phyloP scores from a whole-genome alignment of 768 basidiomycete species.

The Tubosaeta sp. region DNA sequence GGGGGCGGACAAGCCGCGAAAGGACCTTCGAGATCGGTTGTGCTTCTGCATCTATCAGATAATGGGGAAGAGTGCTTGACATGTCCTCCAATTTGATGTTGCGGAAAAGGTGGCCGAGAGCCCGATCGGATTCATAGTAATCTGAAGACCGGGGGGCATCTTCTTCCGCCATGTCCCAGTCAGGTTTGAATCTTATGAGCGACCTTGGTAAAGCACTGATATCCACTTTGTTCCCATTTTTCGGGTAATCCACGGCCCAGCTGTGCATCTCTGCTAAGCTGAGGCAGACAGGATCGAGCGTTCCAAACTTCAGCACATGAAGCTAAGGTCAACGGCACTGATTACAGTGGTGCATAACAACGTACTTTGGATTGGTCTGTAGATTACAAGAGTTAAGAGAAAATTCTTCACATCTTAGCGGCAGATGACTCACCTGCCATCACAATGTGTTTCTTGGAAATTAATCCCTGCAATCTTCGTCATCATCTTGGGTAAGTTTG shows the following conservation, averaged over 20 bases:
- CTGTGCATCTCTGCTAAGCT: slow-evolving; percentile 53
- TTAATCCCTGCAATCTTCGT: slow-evolving; percentile 47
- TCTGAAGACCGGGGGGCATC: slow-evolving; percentile 51
- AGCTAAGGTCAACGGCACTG: not conserved
- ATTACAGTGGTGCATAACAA: not conserved
- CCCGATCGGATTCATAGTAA: slow-evolving; percentile 68
- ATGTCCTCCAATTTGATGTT: slow-evolving; percentile 45
- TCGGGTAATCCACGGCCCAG: slow-evolving; percentile 77
- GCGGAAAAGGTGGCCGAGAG: slow-evolving; percentile 70
- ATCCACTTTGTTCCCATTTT: slow-evolving; percentile 66
- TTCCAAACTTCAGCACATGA: slow-evolving; percentile 46
- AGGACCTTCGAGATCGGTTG: slow-evolving; percentile 32
- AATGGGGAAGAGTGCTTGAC: slow-evolving; percentile 13
- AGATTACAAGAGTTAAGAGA: not conserved
- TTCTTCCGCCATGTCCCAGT: slow-evolving; percentile 69
- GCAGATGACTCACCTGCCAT: slow-evolving; percentile 54
- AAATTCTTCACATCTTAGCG: not conserved
- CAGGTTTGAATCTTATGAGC: slow-evolving; percentile 29
- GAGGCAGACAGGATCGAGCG: slow-evolving; percentile 53
- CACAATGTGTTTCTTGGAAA: slow-evolving; percentile 62
- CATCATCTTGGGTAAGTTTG: not conserved
- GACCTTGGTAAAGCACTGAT: slow-evolving; percentile 47
- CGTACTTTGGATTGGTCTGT: slow-evolving; percentile 69
- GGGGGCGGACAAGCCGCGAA: slow-evolving; percentile 16
- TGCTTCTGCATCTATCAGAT: slow-evolving; percentile 13